Base-by-base conservation (phyloP, 495 filamentous ascomycete species). In the Daldinia grandis region DNA sequence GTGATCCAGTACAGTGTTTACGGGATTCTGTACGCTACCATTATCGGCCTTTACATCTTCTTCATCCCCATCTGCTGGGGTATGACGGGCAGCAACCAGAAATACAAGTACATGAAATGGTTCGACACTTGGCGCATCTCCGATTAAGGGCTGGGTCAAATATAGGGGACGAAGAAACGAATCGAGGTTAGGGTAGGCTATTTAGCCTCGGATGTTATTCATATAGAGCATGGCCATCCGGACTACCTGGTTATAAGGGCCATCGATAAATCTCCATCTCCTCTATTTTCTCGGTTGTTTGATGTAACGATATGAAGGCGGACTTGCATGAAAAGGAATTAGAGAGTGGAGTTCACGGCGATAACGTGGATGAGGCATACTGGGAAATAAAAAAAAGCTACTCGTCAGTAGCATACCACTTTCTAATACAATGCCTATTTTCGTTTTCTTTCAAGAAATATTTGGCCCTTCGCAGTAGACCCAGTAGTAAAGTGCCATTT, bases 51-150 rank as follows among this genome's bases (percentile, higher is more conserved):
- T 35, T 99, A 97, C 80, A 81, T 92, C 71, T 84, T 92, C 71
- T 99, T 99, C 81, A 89, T 93, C 62, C 93, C 91, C n/a, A 96
- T 99, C 74, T 94, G 92, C 76, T 99, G 96, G 82, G 95, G 95
- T 42, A 99, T 99, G 92, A 89, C 89, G 57, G 95, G 95, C 10
- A 80, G 86, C 40, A 91, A 92, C 78, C 86, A 87, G 78, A 85
- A 98, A 79, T 98, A 93, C 87, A 87, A 82, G 73, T 93, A 99
- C 82, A 82, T 99, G 83, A 97, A 93, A 83, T 99, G 95, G 95
- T 89, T 97, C 64, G 81, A 84, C 66, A 82, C 76, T 50, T 91
- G 89, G 89, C 83, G 87, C 64, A 87, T 91, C 67, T 84, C 88
- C 60, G 87, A 92, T 76, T 86, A 82, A 76, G n/a, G 24, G 27